Evolutionary conservation across 2,329 filamentous ascomycete species (phyloP), one percentile per base, ranked within the genome.

Genomic region (Colletotrichum nymphaeae): DNA sequence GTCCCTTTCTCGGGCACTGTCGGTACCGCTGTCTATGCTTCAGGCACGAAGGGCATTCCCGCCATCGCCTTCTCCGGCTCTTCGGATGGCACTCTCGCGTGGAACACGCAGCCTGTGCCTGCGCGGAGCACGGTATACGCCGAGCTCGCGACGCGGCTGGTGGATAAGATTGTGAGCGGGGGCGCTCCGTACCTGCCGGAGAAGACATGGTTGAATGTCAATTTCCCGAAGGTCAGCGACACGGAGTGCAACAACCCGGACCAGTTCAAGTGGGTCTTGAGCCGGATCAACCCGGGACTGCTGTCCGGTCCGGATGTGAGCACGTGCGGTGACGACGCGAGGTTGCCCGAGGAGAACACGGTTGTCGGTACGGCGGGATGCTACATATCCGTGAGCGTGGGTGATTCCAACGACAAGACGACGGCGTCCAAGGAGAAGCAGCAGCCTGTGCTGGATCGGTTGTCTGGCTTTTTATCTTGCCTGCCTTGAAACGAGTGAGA

Each of bases 41-140:
- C 85, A 4, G 80, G 83, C 53, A 83, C 88, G 24, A 83, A 83
- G 1, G 86, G 87, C 1, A 88, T 93, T 69, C 92, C 92, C 0
- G 89, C 88, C n/a, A 87, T 94, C 69, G 92, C 92, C 19, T 94
- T 94, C 82, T 91, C 89, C 0, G 92, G 91, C 6, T 80, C 81
- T 1, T 86, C 86, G 0, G 83, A 84, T 6, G 84, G 84, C 16
- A 85, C 82, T 32, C 87, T 88, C 1, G 85, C 88, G 0, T 93
- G 88, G 86, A 85, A 91, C 76, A 81, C 85, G 1, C 80, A 79
- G 0, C 89, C 91, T 1, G 81, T 86, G 1, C 89, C 91, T 1
- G 73, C 81, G 11, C 87, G 89, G 75, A 89, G 88, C 80, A 80
- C 82, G 14, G 80, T 93, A n/a, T 94, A 94, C 76, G 91, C 90